Percentiles rank a stretch among this genome's conserved stretches.
phyloP scores from a whole-genome alignment of 2,329 filamentous ascomycete species.

The Aspergillus fumigatus region DNA sequence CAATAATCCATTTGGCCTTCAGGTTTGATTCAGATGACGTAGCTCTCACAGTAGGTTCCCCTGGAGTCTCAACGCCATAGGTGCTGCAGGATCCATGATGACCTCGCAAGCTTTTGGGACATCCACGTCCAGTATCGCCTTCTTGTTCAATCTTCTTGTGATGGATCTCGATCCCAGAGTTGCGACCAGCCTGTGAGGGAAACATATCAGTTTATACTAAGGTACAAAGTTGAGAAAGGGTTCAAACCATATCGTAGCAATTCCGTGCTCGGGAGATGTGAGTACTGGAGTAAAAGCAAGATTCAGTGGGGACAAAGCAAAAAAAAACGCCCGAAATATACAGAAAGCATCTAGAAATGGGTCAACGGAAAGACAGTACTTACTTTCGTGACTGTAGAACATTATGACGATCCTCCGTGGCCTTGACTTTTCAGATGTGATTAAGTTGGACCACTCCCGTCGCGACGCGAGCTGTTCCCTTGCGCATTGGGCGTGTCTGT shows the following conservation, averaged over 20 bases:
- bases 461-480: background rate
- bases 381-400: slow-evolving; percentile 97
- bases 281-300: slow-evolving; percentile 53
- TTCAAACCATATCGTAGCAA: slow-evolving; percentile 83
- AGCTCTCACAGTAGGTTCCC: slow-evolving; percentile 69
- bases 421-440: background rate
- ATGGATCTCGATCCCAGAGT: slow-evolving; percentile 72
- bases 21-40: background rate
- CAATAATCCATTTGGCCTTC: background rate
- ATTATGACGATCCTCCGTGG: slow-evolving; percentile 44
- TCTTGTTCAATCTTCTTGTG: slow-evolving; percentile 71
- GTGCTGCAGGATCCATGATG: slow-evolving; percentile 79
- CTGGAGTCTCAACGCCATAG: slow-evolving; percentile 85
- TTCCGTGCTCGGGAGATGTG: slow-evolving; percentile 80
- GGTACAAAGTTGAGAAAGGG: background rate
- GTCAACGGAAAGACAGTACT: slow-evolving; percentile 27
- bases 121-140: slow-evolving; percentile 83
- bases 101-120: slow-evolving; percentile 81
- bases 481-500: background rate
- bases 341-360: background rate
- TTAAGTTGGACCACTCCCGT: background rate
- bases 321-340: slow-evolving; percentile 17
- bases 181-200: slow-evolving; percentile 69
- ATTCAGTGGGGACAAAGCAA: background rate
- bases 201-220: too few relatives aligned